Evolutionary conservation across 2,329 filamentous ascomycete genomes (phyloP).

Genomic region (Diaporthe longicolla): DNA sequence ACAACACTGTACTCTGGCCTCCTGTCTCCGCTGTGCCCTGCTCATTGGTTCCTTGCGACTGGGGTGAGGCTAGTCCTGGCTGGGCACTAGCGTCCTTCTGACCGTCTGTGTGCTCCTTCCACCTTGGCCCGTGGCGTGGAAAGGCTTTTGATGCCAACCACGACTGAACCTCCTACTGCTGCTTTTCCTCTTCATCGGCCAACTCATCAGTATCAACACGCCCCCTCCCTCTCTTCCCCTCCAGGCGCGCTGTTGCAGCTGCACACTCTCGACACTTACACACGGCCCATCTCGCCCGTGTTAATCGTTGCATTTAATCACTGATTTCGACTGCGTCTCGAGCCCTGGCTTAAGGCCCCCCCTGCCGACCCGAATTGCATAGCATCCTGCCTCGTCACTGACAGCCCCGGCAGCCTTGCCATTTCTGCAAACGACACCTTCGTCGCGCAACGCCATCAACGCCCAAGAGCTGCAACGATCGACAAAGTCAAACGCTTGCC

Average conservation of each 20-base stretch:
- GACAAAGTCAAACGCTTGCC: neutral
- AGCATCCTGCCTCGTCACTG: conserved; percentile 20
- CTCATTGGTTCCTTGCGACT: conserved; percentile 5
- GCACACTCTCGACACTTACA: neutral
- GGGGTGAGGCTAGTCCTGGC: conserved; percentile 22
- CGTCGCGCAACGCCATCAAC: conserved; percentile 22
- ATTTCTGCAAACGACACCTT: conserved; percentile 38
- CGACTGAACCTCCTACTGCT: conserved; percentile 24
- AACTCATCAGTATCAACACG: conserved; percentile 28
- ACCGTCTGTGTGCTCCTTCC: conserved; percentile 30
- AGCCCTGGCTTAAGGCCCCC: conserved; percentile 14
- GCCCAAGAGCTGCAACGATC: neutral
- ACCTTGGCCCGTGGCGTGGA: conserved; percentile 38
- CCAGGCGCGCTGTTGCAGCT: conserved; percentile 34
- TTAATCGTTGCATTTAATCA: conserved; percentile 27
- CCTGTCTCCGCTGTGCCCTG: neutral
- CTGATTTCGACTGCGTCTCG: neutral
- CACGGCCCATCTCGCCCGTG: neutral
- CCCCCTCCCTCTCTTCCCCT: conserved; percentile 1
- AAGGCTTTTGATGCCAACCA: conserved; percentile 40
- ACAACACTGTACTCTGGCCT: neutral
- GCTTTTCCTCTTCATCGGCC: conserved; percentile 30
- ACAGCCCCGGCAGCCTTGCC: conserved; percentile 38
- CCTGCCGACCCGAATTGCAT: conserved; percentile 19
- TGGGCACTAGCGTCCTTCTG: conserved; percentile 23